Percentiles rank a stretch among this genome's conserved stretches.
These are phyloP conservation scores for Dipteronia sinensis DNA, from an alignment of 345 rosid genomes.

Conservation along the genomic window DNA sequence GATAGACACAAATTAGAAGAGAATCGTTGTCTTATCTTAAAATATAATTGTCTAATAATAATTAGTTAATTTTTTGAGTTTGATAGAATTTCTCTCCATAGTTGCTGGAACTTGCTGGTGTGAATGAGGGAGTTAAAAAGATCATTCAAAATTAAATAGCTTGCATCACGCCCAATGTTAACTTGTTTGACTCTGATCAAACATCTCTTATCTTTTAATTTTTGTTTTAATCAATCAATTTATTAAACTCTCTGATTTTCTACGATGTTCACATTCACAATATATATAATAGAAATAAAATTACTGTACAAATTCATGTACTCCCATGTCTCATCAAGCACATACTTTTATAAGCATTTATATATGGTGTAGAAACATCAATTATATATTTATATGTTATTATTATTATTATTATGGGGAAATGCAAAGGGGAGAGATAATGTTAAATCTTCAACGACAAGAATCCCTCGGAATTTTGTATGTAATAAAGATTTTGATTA, in stretches of 20 bases:
- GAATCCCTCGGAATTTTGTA: constrained; percentile 22
- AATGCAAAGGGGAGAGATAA: not conserved
- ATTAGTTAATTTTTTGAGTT: no score
- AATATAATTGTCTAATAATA: no score
- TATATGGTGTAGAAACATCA: not conserved
- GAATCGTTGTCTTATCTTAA: not conserved
- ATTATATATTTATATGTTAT: no score
- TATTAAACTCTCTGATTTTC: not conserved
- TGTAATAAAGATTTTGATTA: no score
- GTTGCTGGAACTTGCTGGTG: not conserved
- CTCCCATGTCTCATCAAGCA: not conserved
- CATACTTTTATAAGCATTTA: not conserved
- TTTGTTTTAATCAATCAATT: not conserved
- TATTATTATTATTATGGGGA: constrained; percentile 9
- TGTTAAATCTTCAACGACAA: constrained; percentile 33
- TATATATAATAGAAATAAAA: no score
- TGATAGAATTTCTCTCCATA: no score
- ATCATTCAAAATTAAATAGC: constrained; percentile 43
- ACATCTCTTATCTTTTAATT: not conserved
- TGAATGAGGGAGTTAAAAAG: not conserved
- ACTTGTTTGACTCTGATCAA: constrained; percentile 16
- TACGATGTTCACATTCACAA: not conserved
- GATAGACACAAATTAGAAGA: no score
- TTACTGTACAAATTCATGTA: not conserved
- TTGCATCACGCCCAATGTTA: constrained; percentile 43